A percentile compares a stretch with the other conserved stretches of the same genome.
Evolutionary conservation across 2,329 filamentous ascomycete species (phyloP).

Genomic region (Hypoxylon sp.): DNA sequence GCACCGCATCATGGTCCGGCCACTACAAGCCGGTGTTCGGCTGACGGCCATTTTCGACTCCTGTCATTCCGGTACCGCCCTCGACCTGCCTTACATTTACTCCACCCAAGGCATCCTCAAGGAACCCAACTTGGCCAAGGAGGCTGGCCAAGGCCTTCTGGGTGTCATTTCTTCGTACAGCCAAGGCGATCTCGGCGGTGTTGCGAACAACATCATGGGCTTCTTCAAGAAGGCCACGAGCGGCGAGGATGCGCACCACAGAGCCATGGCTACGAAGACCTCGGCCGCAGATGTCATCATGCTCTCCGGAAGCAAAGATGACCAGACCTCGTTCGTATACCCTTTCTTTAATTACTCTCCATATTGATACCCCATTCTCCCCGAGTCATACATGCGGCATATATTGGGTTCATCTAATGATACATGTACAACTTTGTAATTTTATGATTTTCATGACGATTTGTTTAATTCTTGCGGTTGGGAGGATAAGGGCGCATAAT

Average conservation of each 20-base stretch:
- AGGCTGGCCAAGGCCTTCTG: slow-evolving; percentile 80
- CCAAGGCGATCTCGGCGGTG: slow-evolving; percentile 84
- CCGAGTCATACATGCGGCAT: slow-evolving; percentile 10
- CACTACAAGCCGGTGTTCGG: slow-evolving; percentile 86
- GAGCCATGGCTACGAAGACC: slow-evolving; percentile 89
- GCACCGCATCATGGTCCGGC: slow-evolving; percentile 81
- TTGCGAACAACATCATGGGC: slow-evolving; percentile 83
- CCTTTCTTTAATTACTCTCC: slow-evolving; percentile 49
- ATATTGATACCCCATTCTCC: slow-evolving; percentile 33
- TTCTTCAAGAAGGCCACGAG: slow-evolving; percentile 89
- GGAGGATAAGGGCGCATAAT: slow-evolving; percentile 1
- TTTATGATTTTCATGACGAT: slow-evolving; percentile 18
- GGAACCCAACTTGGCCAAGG: slow-evolving; percentile 85
- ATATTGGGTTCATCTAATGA: slow-evolving; percentile 18
- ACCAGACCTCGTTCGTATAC: slow-evolving; percentile 84
- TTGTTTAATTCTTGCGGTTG: slow-evolving; percentile 4
- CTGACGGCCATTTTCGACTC: slow-evolving; percentile 86
- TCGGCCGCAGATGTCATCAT: slow-evolving; percentile 96
- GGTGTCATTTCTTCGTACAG: slow-evolving; percentile 83
- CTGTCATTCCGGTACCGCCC: slow-evolving; percentile 82
- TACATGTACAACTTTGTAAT: slow-evolving; percentile 28
- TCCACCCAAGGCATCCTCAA: slow-evolving; percentile 85
- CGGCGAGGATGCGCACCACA: slow-evolving; percentile 82
- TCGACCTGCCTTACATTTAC: slow-evolving; percentile 85
- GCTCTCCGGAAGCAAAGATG: slow-evolving; percentile 97